Evolutionary conservation across 2,329 filamentous ascomycete species (phyloP), one percentile per base, ranked within the genome.

Genomic region (Aotearoamyces nothofagi): DNA sequence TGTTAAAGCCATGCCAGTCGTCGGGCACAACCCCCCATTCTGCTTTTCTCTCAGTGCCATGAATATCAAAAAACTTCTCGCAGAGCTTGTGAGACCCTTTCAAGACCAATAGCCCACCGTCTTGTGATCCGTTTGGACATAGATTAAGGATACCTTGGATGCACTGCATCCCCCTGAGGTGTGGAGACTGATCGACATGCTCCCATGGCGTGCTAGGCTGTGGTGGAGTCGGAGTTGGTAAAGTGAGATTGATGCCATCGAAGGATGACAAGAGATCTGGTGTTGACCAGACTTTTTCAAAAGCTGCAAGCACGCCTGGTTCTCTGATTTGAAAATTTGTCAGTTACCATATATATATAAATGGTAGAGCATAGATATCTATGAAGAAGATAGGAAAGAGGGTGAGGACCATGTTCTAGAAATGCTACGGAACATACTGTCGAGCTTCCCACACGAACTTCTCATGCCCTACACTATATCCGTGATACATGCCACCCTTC

Each of bases 251-350:
- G 30, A 60, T 39, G 2, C 49, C 52, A 33, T 60, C 58, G 32
- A 60, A 61, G 0, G 55, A 58, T 3, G 57, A 56, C 29, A 60
- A 50, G n/a, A 61, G 41, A 16, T 60, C 48, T 20, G 55, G 38
- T 9, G 53, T 55, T 4, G 47, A 46, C 34, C 54, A 59, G 4
- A 60, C 41, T 32, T 50, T 53, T 20, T 49, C 49, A 28, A 60
- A 60, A 2, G 50, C 44, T 1, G 39, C 42, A 3, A 56, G 35
- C 0, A 56, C 51, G 1, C 49, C 52, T 5, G 52, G 50, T 38
- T 56, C 53, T 12, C 22, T 30, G 13, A n/a, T n/a, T n/a, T n/a
- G n/a, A n/a, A n/a, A n/a, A n/a, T n/a, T n/a, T 22, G n/a, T n/a
- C n/a, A n/a, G n/a, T 14, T 22, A 12, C 10, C 26, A 45, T 36